Evolutionary conservation across 2,329 filamentous ascomycete genomes (phyloP), one percentile per base, ranked within the genome.

Genomic region (Beauveria australis): DNA sequence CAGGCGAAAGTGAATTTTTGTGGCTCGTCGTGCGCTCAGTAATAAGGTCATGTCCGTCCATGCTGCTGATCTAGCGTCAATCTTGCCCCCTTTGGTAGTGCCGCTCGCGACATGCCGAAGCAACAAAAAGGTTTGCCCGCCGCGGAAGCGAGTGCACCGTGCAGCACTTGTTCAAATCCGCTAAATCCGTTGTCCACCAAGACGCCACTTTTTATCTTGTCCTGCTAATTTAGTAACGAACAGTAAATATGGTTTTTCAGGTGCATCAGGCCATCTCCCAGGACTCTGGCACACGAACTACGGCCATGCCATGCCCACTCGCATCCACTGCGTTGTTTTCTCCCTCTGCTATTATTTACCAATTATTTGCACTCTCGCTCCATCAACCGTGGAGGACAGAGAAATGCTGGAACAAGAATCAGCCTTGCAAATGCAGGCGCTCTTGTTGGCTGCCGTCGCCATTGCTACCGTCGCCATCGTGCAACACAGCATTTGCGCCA

Each of bases 91-190:
- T n/a, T n/a, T n/a, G n/a, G n/a, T 51, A 43, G 55, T 48, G 54
- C 22, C 54, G n/a, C 30, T 19, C 33, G 56, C 56, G 47, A 59
- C 47, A 59, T 59, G 56, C 56, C 56, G 56, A 58, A 57, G 33
- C 44, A 51, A 40, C 12, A 41, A 22, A 59, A 59, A 46, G 28
- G 33, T 12, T 53, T 24, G n/a, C 18, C 14, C 18, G 43, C 28
- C 24, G 19, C 43, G 12, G 28, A 40, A n/a, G 22, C 26, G 24
- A 43, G 18, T 16, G 44, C 54, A 40, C 46, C 28, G 54, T 30
- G 55, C 55, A 49, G 19, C 46, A 16, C 9, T 8, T 49, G 22
- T 16, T 7, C 9, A 51, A 58, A 30, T 51, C 55, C 55, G 55
- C 46, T 58, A 51, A 58, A 58, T 51, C 46, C 55, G 47, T 51